phyloP scores from a whole-genome alignment of 2,329 filamentous ascomycete genomes.

The Cercospora sp. region DNA sequence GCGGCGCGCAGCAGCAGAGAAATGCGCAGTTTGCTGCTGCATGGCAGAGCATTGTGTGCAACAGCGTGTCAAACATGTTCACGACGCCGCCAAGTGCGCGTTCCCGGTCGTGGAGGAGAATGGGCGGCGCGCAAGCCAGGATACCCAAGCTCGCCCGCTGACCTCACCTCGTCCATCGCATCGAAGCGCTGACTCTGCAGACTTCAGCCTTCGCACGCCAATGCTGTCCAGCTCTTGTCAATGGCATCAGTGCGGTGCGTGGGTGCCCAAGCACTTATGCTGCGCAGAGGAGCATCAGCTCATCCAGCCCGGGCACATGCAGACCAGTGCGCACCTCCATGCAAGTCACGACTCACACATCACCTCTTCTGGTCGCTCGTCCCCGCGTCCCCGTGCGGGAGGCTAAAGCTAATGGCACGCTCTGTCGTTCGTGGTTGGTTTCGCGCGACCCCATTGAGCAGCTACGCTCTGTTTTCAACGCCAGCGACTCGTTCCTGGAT shows the following conservation, averaged over 20 bases:
- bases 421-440: slow-evolving; percentile 21
- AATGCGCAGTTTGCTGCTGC: background rate
- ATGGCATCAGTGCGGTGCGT: slow-evolving; percentile 14
- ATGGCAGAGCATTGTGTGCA: background rate
- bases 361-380: background rate
- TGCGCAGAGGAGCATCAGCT: background rate
- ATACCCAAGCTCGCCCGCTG: background rate
- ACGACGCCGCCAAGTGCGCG: background rate
- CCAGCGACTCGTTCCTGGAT: slow-evolving; percentile 24
- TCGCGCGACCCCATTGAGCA: slow-evolving; percentile 9
- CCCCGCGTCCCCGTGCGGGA: slow-evolving; percentile 22
- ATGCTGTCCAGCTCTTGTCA: background rate
- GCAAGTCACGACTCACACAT: slow-evolving; percentile 15
- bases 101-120: background rate
- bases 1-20: background rate
- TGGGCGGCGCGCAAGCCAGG: background rate
- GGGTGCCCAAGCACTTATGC: slow-evolving; percentile 2
- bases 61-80: background rate
- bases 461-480: slow-evolving; percentile 8
- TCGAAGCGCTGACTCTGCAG: slow-evolving; percentile 23
- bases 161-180: slow-evolving; percentile 14
- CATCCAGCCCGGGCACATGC: background rate
- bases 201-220: slow-evolving; percentile 17
- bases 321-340: background rate
- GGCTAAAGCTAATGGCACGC: slow-evolving; percentile 10